Percentiles rank a stretch among this genome's conserved stretches.
Evolutionary conservation across 352 stramenopile species (phyloP).

Genomic region (Elongisporangium senticosum): DNA sequence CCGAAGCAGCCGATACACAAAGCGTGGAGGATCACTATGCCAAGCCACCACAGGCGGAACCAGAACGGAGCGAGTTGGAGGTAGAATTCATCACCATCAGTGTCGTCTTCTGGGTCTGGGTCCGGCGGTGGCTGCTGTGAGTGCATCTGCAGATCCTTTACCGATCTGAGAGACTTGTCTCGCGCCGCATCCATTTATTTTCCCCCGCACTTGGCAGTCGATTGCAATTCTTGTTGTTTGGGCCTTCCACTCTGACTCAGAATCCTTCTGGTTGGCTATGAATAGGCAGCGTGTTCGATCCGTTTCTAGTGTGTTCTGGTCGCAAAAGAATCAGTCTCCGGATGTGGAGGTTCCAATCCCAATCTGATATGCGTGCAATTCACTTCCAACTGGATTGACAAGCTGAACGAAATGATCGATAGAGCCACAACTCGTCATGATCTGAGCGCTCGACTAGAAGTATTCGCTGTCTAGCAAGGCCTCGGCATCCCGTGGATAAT

Average conservation of each 20-base stretch:
- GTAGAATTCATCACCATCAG: background rate
- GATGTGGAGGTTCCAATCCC: too few species aligned
- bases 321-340: too few species aligned
- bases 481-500: too few species aligned
- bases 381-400: too few species aligned
- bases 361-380: too few species aligned
- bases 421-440: too few species aligned
- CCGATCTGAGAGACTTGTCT: background rate
- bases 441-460: too few species aligned
- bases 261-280: background rate
- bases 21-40: constrained; percentile 8
- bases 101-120: background rate
- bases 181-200: background rate
- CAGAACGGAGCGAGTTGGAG: background rate
- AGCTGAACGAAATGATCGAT: too few species aligned
- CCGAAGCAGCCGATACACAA: constrained; percentile 9
- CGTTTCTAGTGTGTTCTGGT: background rate
- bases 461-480: too few species aligned
- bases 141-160: background rate
- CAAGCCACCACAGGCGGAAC: constrained; percentile 13
- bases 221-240: background rate
- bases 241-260: too few species aligned
- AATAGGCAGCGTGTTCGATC: background rate
- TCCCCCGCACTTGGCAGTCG: background rate
- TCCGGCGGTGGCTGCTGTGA: background rate